phyloP scores from a whole-genome alignment of 164 flowering plant genomes.

The Stephania japonica region DNA sequence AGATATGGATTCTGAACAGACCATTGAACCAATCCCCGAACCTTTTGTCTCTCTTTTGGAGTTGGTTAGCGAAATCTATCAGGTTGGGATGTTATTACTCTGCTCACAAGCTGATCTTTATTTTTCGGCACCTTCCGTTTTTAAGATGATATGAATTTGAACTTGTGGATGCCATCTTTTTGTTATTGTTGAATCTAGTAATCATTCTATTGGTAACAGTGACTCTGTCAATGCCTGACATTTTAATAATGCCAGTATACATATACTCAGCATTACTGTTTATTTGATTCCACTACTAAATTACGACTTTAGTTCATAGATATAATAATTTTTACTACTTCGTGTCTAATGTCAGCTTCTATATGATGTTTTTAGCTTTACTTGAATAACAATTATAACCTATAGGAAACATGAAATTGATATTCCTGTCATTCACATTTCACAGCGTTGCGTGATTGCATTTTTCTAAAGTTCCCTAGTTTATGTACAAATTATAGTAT shows the following conservation, averaged over 20 bases:
- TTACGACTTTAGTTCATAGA: too few species aligned
- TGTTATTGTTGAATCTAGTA: not conserved
- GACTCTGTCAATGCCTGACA: too few species aligned
- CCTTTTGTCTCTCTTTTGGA: constrained; percentile 89
- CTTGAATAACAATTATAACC: too few species aligned
- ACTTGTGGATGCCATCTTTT: not conserved
- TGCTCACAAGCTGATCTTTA: not conserved
- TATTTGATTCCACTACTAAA: not conserved
- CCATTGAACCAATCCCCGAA: constrained; percentile 30
- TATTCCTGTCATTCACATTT: too few species aligned
- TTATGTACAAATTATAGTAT: too few species aligned
- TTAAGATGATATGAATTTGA: not conserved
- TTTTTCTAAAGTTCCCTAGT: too few species aligned
- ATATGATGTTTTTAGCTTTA: too few species aligned
- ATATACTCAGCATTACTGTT: not conserved
- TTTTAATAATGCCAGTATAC: too few species aligned
- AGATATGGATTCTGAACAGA: constrained; percentile 36
- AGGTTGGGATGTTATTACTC: constrained; percentile 35
- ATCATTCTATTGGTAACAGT: not conserved
- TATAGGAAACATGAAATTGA: too few species aligned
- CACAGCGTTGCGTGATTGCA: too few species aligned
- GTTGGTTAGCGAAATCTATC: constrained; percentile 91
- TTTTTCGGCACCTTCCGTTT: not conserved
- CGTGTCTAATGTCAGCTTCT: too few species aligned
- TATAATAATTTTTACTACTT: too few species aligned